Conservation (phyloP, 495 filamentous ascomycete genomes). For the Penicillium coffeae region DNA sequence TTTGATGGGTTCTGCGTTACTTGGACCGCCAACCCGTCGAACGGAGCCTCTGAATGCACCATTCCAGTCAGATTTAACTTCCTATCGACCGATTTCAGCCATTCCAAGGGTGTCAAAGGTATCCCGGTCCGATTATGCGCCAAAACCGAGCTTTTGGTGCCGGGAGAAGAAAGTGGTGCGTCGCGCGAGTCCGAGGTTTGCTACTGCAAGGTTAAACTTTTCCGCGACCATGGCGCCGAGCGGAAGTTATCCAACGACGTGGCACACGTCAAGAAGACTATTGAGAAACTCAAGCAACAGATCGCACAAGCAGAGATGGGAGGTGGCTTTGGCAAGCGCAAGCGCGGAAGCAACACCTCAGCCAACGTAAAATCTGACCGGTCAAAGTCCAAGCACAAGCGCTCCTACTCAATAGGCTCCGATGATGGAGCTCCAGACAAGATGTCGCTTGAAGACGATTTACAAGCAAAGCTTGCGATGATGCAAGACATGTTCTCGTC, state of each 20-base stretch:
- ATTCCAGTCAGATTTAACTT: constrained; percentile 93
- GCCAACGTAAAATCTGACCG: constrained; percentile 46
- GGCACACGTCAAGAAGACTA: constrained; percentile 84
- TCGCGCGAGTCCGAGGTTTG: constrained; percentile 61
- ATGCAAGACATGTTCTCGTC: constrained; percentile 97
- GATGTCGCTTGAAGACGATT: constrained; percentile 75
- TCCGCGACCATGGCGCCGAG: constrained; percentile 91
- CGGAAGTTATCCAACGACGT: constrained; percentile 89
- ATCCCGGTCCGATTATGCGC: constrained; percentile 86
- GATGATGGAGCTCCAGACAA: constrained; percentile 65
- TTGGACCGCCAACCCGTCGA: constrained; percentile 68
- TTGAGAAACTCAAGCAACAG: constrained; percentile 89
- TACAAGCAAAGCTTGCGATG: constrained; percentile 76
- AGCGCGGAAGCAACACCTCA: constrained; percentile 59
- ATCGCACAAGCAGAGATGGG: constrained; percentile 81
- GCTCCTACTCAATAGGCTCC: constrained; percentile 95
- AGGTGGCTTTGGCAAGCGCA: constrained; percentile 83
- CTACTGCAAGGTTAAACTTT: constrained; percentile 93
- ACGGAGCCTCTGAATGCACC: constrained; percentile 61
- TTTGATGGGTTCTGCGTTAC: constrained; percentile 89
- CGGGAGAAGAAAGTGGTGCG: constrained; percentile 39
- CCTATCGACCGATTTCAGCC: constrained; percentile 92
- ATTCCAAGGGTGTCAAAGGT: constrained; percentile 94
- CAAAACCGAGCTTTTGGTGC: constrained; percentile 64
- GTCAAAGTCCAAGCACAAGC: constrained; percentile 83